Evolutionary conservation across 1,284 basidiomycete species (phyloP), one percentile per base, ranked within the genome.

Genomic region (Exobasidium cylindrosporum): DNA sequence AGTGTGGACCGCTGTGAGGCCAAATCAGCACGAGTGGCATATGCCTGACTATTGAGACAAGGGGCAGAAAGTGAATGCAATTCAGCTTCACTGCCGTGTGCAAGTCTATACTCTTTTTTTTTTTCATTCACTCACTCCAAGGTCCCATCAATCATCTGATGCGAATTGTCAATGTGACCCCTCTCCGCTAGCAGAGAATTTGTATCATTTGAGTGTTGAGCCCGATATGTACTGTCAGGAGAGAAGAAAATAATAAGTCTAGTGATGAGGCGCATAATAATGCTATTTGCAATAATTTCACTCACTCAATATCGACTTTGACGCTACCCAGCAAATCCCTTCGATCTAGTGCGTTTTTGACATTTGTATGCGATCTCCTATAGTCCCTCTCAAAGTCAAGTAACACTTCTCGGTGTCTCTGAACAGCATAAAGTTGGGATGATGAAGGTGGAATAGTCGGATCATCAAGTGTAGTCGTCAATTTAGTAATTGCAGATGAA

Each of bases 11-110:
- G 85, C 81, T 99, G 96, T 55, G 87, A 85, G n/a, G 85, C 83
- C 81, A 99, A 96, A 79, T 97, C 94, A 35, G 90, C 85, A n/a
- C 95, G 87, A 0, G 95, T 97, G 70, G 93, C 95, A 74, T 97
- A 96, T 30, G 96, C 96, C 87, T 98, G 95, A 57, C 93, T 96
- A 74, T 2, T 4, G 21, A 28, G n/a, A n/a, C n/a, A n/a, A n/a
- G 35, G 30, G 11, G 24, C 21, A 5, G 29, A 54, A 23, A 44
- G 17, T 24, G 21, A 31, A 47, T n/a, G 56, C 52, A 3, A 45
- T 14, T 45, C 10, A 45, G 17, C 17, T n/a, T 43, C 35, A 43
- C 10, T 45, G n/a, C n/a, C n/a, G 35, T 17, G 17, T 40, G 35
- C 10, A 10, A 40, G 35, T 40, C 35, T 10, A 17, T 17, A 40